Base-by-base conservation (phyloP, 2,329 filamentous ascomycete genomes). In the Colletotrichum chrysophilum region DNA sequence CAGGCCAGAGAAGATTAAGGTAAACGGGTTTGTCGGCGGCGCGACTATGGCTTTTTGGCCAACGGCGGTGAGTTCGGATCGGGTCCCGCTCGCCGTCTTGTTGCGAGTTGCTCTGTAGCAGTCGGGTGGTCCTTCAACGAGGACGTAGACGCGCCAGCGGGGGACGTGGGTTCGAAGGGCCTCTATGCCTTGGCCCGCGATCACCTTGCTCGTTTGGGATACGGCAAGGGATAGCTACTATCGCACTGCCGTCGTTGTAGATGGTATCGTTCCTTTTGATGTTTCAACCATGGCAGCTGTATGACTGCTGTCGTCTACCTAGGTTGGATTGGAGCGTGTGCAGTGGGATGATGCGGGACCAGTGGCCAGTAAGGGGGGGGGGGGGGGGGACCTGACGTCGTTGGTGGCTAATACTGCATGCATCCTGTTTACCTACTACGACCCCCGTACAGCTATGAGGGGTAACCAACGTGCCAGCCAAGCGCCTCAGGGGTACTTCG, bases 11-110 rank as follows among this genome's bases (percentile, higher is more conserved):
- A 13, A 64, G 60, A 30, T 38, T 38, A 18, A 36, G n/a, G 30
- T 62, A 36, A 62, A 69, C 38, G 30, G 55, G 66, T 24, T 34
- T 66, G 48, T 58, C 61, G 24, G 21, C 69, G 43, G 43, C 55
- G 68, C 60, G 36, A 36, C 43, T 71, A 55, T 66, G 60, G 30
- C 28, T 43, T 56, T 68, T 73, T 66, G 65, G 70, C 55, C 70
- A 73, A 58, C 65, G 64, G 70, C 64, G 70, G 71, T 73, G 71
- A 70, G 71, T 70, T 73, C 71, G 71, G 70, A 68, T 67, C 64
- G 26, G 52, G 64, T 72, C 52, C 70, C 70, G 64, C 64, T 43
- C 38, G 38, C 38, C 38, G 38, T 43, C 38, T 43, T 43, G 38
- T 43, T 43, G 38, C 26, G 58, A 32, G 58, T n/a, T 26, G 58